Evolutionary conservation across 352 stramenopile species (phyloP), one percentile per base, ranked within the genome.

Genomic region (Pythium sp.): DNA sequence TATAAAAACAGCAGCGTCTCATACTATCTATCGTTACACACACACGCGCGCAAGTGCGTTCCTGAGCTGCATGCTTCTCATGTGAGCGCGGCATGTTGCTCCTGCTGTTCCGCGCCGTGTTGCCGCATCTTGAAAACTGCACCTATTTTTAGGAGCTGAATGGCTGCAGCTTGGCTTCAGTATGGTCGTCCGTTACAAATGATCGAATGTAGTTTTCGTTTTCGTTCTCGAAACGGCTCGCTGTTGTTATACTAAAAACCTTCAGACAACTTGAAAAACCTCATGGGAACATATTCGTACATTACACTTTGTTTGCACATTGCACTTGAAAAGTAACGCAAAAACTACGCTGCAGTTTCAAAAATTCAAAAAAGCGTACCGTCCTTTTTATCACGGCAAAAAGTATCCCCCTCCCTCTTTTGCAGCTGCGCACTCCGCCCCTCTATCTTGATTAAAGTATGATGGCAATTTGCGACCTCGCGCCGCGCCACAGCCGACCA

Each of bases 311-410:
- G 5, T 18, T 38, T 63, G 34, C 58, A 34, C 1, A 24, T 64
- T 56, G 36, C 58, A 64, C 15, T 38, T 47, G 58, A 56, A 64
- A 64, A 7, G 2, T 56, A 56, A n/a, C 24, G 24, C 5, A 26
- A 55, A 64, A 56, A 22, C 9, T 64, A 64, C 18, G 8, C 30
- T 32, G 36, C 18, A 30, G 62, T 79, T 79, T 79, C 70, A 77
- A 79, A 79, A 62, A 71, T 77, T 79, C 75, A 81, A 79, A 81
- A 71, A 70, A 72, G 58, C 38, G n/a, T 2, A 18, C 43, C 36
- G 46, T 26, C 55, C 30, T 55, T 74, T 57, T 64, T 58, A 20
- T 8, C 12, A 5, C 49, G 20, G 15, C 9, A 30, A 67, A 62
- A 32, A 56, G 18, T 58, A 66, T 67, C 34, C 26, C 24, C 60